These are phyloP conservation scores for Cladosporium sp. DNA, from an alignment of 2,329 filamentous ascomycete species.

Conservation along the genomic window DNA sequence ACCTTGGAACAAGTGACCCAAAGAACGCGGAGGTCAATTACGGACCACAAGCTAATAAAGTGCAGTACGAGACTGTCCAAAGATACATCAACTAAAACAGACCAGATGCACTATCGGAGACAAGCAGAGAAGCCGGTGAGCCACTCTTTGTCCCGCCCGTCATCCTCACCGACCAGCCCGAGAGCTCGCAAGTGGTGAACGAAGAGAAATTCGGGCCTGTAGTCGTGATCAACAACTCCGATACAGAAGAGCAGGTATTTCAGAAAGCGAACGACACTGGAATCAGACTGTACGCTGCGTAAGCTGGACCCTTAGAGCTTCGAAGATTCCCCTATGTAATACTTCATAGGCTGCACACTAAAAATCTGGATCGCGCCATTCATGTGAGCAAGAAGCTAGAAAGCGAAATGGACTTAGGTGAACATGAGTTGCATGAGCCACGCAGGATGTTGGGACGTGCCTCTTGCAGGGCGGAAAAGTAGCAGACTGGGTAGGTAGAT, in stretches of 20 bases:
- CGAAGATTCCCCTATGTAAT: background rate
- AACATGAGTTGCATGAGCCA: background rate
- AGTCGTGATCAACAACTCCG: constrained; percentile 66
- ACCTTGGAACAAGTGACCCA: too few relatives aligned
- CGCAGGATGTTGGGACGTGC: constrained; percentile 40
- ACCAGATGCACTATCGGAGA: constrained; percentile 58
- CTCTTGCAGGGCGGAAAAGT: constrained; percentile 51
- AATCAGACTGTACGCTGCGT: background rate
- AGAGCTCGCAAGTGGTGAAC: constrained; percentile 67
- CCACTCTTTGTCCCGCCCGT: constrained; percentile 87
- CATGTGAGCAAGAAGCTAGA: background rate
- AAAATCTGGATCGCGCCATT: background rate
- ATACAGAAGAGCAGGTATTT: constrained; percentile 68
- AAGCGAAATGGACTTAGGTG: background rate
- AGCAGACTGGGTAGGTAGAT: constrained; percentile 47
- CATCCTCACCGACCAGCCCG: constrained; percentile 73
- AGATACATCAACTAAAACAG: constrained; percentile 66
- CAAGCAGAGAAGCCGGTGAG: constrained; percentile 68
- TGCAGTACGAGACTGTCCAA: constrained; percentile 76
- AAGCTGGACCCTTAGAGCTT: background rate
- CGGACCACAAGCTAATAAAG: constrained; percentile 78
- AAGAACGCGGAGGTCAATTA: constrained; percentile 78
- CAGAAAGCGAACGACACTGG: constrained; percentile 51
- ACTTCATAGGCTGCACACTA: background rate
- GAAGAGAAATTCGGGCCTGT: constrained; percentile 87